Base-by-base conservation (phyloP, 2,329 filamentous ascomycete genomes). In the Hawksworthiomyces lignivorus region DNA sequence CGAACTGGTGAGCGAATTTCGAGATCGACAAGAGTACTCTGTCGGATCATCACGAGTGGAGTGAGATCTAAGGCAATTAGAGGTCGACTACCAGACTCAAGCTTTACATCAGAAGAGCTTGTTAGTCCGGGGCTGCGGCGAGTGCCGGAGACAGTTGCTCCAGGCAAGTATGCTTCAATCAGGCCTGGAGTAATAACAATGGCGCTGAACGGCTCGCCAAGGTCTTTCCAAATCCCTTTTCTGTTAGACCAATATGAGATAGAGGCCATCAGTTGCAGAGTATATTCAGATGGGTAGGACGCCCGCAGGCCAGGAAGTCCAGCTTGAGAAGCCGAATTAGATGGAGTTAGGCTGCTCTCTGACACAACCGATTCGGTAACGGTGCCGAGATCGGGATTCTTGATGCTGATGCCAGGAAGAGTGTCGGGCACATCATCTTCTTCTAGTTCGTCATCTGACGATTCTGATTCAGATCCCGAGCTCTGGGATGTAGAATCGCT, bases 1-100 rank as follows among this genome's bases (percentile, higher is more conserved):
- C 84, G 84, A 20, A 89, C 84, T 2, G 87, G 87, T 7, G 90
- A 96, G 37, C 88, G 84, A 50, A 98, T 87, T 50, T 94, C 92
- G 41, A 98, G 86, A 59, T 98, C 92, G 24, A 98, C 77, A 4
- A 85, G 86, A 18, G 88, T 98, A 54, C 89, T 92, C 55, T 90
- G 84, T 48, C 90, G 80, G 47, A 97, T 80, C 51, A 89, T 84
- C 7, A 97, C 90, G 28, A 95, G 70, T 1, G 92, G 92, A 1
- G 90, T 97, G 31, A 98, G 77, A 56, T 95, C 87, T 26, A 96
- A 75, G 6, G 83, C 84, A 32, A 82, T 65, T 17, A 81, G 60
- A 4, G 76, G 75, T 27, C 67, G 62, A 12, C 57, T 46, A 41
- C 62, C 52, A 26, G 61, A 58, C 10, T 60, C 55, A 21, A 51